Conservation (phyloP, 2,329 filamentous ascomycete species). For the Periconia macrospinosa region DNA sequence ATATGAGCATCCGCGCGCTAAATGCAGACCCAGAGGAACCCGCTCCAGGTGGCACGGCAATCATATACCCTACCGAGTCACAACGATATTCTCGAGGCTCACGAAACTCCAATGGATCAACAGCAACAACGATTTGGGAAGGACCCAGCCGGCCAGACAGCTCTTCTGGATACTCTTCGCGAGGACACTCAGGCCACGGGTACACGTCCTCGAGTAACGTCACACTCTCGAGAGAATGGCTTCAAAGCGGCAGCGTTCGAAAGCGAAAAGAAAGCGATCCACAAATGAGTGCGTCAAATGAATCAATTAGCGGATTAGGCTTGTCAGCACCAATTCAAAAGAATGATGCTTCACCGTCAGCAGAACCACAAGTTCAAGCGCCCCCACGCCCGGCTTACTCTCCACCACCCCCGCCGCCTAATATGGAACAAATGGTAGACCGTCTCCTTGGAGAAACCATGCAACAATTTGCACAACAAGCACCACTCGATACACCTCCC, state of each 20-base stretch:
- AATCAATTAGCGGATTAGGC: slow-evolving; percentile 40
- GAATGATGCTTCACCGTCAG: slow-evolving; percentile 23
- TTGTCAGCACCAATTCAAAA: slow-evolving; percentile 43
- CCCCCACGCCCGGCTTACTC: slow-evolving; percentile 51
- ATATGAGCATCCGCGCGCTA: slow-evolving; percentile 18
- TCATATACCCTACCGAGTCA: slow-evolving; percentile 40
- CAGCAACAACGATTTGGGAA: slow-evolving; percentile 36
- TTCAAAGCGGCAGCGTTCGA: neutral
- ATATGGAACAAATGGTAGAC: neutral
- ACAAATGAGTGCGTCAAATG: neutral
- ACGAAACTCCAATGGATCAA: slow-evolving; percentile 22
- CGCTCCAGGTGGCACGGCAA: slow-evolving; percentile 37
- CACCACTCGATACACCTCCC: neutral
- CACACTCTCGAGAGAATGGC: slow-evolving; percentile 10
- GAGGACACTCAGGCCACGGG: slow-evolving; percentile 14
- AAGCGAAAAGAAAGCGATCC: neutral
- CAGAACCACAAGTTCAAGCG: slow-evolving; percentile 29
- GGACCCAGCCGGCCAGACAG: slow-evolving; percentile 37
- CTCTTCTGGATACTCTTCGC: slow-evolving; percentile 31
- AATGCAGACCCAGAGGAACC: slow-evolving; percentile 27
- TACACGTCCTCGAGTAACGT: slow-evolving; percentile 35
- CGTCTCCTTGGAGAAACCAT: neutral
- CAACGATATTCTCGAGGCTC: slow-evolving; percentile 39
- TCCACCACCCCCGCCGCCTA: slow-evolving; percentile 49
- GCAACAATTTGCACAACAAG: neutral